A percentile compares a stretch with the other conserved stretches of the same genome.
phyloP scores from a whole-genome alignment of 192 early-diverging fungal species.

The Coemansia sp. region DNA sequence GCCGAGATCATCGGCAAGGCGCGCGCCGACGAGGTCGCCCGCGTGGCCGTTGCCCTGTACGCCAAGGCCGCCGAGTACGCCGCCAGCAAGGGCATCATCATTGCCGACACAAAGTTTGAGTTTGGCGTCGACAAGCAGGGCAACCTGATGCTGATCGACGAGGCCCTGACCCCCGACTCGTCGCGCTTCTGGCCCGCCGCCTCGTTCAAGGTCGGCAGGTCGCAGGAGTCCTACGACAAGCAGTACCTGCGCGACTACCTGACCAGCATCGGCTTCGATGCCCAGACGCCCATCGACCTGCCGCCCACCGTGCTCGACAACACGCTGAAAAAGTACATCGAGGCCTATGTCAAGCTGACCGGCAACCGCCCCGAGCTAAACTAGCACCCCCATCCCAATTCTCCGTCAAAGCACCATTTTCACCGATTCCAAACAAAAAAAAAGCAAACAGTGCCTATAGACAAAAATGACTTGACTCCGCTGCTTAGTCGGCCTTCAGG shows the following conservation, averaged over 20 bases:
- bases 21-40: conserved; percentile 69
- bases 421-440: background rate
- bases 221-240: conserved; percentile 93
- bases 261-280: conserved; percentile 83
- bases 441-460: too few relatives aligned
- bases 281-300: conserved; percentile 67
- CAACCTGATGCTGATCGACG: conserved; percentile 83
- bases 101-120: conserved; percentile 99
- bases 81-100: conserved; percentile 81
- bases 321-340: conserved; percentile 86
- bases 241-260: conserved; percentile 97
- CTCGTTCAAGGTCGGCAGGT: conserved; percentile 69
- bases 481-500: conserved; percentile 54
- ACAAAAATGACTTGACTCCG: too few relatives aligned
- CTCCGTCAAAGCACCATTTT: background rate
- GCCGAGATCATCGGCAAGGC: conserved; percentile 80
- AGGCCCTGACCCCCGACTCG: conserved; percentile 97
- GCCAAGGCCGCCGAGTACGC: conserved; percentile 81
- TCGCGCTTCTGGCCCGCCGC: conserved; percentile 95
- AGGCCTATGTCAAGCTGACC: conserved; percentile 83
- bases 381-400: conserved; percentile 3
- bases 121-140: conserved; percentile 90
- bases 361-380: conserved; percentile 61
- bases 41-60: conserved; percentile 77
- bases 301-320: conserved; percentile 79